Conservation (phyloP, 148 eudicot species). For the Chenopodium berlandieri region DNA sequence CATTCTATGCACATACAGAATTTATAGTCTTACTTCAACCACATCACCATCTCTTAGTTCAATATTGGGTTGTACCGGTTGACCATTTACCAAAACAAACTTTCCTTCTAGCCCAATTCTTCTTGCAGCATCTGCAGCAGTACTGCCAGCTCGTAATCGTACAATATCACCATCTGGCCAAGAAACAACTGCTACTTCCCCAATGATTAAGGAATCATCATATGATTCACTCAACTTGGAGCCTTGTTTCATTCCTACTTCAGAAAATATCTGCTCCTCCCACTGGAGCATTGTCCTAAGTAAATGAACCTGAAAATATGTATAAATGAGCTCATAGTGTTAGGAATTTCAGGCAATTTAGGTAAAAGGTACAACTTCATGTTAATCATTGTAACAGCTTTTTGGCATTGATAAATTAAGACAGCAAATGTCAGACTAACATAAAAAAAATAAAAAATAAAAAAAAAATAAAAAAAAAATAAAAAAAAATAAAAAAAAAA, state of each 20-base stretch:
- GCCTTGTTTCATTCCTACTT: slow-evolving; percentile 49
- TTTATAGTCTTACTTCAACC: slow-evolving; percentile 66
- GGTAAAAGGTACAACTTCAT: background rate
- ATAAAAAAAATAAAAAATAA: background rate
- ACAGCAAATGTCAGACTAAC: background rate
- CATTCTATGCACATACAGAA: background rate
- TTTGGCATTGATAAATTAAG: background rate
- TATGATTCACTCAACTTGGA: slow-evolving; percentile 12
- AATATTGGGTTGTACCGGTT: slow-evolving; percentile 63
- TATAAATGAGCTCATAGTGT: background rate
- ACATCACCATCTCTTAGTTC: slow-evolving; percentile 88
- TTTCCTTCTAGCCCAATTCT: slow-evolving; percentile 70
- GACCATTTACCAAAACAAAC: slow-evolving; percentile 77
- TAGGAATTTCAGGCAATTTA: no score
- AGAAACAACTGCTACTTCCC: slow-evolving; percentile 73
- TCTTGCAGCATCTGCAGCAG: slow-evolving; percentile 89
- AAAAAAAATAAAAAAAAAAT: no score
- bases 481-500: background rate
- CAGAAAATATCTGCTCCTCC: slow-evolving; percentile 79
- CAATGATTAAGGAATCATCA: slow-evolving; percentile 37
- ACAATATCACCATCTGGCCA: slow-evolving; percentile 87
- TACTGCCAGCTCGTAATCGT: slow-evolving; percentile 77
- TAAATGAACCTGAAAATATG: slow-evolving; percentile 52
- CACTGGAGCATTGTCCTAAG: slow-evolving; percentile 95
- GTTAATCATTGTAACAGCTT: background rate